Evolutionary conservation across 106 monocot genomes (phyloP), one percentile per base, ranked within the genome.

Genomic region (Posidonia australis): DNA sequence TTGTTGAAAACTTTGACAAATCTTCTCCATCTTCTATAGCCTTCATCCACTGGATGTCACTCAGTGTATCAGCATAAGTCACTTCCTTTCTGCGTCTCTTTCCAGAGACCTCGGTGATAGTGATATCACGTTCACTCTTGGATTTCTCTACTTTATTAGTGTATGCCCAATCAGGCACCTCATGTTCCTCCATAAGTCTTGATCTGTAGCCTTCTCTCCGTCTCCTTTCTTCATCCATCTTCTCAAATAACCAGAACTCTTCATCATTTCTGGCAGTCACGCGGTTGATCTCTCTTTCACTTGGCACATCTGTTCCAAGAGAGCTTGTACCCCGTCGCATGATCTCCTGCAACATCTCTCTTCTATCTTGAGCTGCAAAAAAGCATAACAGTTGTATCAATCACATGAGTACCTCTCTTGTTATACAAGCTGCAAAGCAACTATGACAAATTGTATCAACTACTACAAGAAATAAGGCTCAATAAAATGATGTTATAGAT

Each of bases 141-240:
- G 51, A 19, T 54, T 83, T 72, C 6, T 66, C 74, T 12, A 68
- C 72, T 9, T 74, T 78, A 10, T 58, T 65, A 51, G 62, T 62
- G 63, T 82, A 96, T 2, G 87, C 90, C 94, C 94, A 96, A 19
- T 90, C 94, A 12, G 94, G 94, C 10, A 96, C 94, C 67, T 96
- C 94, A 46, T 74, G 76, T 76, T 90, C 94, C 55, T 87, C 84
- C 90, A 96, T 90, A 46, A 96, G 71, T 69, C 94, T 79, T 24
- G 86, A 79, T 46, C 79, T 74, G 72, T 88, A 93, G 59, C 80
- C 80, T 53, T 94, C 94, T 66, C 82, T 84, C 51, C 79, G 79
- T 22, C 90, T 69, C 45, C 94, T 79, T 32, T 90, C 94, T 72
- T 94, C 94, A 67, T 94, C 90, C 94, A 94, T 94, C 67, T 90